Conservation (phyloP, 768 basidiomycete species). For the Amanita phalloides region DNA sequence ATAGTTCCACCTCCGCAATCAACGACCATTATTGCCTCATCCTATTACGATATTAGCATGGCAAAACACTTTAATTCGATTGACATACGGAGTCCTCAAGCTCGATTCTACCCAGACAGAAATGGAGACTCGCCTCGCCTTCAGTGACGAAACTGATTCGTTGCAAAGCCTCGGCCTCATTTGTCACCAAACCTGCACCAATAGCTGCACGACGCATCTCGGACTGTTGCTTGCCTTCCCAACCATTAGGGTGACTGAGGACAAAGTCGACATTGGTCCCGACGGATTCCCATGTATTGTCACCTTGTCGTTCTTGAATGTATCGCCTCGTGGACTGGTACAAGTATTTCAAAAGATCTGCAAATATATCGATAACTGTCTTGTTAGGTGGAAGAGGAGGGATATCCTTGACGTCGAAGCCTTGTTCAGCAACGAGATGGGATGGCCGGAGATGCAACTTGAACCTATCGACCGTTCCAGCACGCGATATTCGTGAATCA, state of each 20-base stretch:
- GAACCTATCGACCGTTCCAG: constrained; percentile 20
- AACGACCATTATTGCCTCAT: not conserved
- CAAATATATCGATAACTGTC: constrained; percentile 24
- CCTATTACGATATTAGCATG: not conserved
- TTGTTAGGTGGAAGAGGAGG: constrained; percentile 25
- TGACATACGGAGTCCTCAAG: constrained; percentile 14
- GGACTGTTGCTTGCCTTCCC: constrained; percentile 41
- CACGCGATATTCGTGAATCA: too few relatives aligned
- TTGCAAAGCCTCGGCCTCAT: constrained; percentile 19
- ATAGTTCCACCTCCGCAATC: not conserved
- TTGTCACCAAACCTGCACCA: constrained; percentile 31
- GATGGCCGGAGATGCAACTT: constrained; percentile 28
- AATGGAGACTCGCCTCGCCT: constrained; percentile 45
- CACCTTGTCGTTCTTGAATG: constrained; percentile 23
- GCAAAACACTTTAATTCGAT: not conserved
- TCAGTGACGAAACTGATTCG: constrained; percentile 40
- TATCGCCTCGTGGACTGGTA: constrained; percentile 24
- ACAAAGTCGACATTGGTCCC: constrained; percentile 25
- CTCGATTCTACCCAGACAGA: constrained; percentile 17
- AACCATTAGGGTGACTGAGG: constrained; percentile 42
- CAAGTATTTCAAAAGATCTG: constrained; percentile 31
- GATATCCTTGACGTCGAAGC: constrained; percentile 17
- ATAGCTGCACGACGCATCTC: constrained; percentile 37
- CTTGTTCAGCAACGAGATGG: constrained; percentile 2
- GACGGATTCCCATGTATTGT: constrained; percentile 8